phyloP scores from a whole-genome alignment of 768 basidiomycete genomes.

The Nidularia pulvinata region DNA sequence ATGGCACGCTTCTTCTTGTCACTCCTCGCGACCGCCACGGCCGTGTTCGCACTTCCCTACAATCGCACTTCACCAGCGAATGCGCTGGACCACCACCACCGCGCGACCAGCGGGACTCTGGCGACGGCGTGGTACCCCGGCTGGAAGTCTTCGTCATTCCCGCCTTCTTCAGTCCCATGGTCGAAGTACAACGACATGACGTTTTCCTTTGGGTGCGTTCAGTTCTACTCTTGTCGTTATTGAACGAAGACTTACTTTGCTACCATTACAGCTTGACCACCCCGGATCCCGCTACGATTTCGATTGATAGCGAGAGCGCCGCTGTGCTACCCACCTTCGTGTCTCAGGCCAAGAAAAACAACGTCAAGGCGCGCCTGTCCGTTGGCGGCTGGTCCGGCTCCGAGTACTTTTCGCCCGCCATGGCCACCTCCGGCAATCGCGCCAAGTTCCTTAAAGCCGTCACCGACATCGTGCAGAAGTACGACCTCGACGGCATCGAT shows the following conservation, averaged over 20 bases:
- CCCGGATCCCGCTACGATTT: constrained; percentile 18
- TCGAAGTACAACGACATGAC: constrained; percentile 39
- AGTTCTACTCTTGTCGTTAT: background rate
- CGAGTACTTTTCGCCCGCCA: constrained; percentile 53
- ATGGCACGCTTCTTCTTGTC: too few relatives aligned
- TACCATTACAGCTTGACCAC: constrained; percentile 21
- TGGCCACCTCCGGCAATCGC: constrained; percentile 53
- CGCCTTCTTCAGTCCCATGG: constrained; percentile 41
- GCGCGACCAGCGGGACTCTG: constrained; percentile 8
- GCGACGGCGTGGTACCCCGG: constrained; percentile 46
- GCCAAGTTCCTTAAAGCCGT: constrained; percentile 58
- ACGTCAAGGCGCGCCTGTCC: constrained; percentile 53
- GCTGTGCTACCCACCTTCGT: constrained; percentile 54
- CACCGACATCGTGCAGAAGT: constrained; percentile 38
- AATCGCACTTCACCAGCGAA: background rate
- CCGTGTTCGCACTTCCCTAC: background rate
- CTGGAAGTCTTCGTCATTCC: constrained; percentile 35
- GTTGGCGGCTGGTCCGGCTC: constrained; percentile 75
- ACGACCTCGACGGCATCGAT: constrained; percentile 58
- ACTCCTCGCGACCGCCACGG: background rate
- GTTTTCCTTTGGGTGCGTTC: constrained; percentile 33
- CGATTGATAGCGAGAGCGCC: constrained; percentile 35
- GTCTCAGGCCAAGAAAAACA: constrained; percentile 29
- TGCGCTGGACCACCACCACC: background rate
- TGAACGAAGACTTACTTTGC: background rate